phyloP scores from a whole-genome alignment of 1,284 basidiomycete species.

The Violaceomyces palustris region DNA sequence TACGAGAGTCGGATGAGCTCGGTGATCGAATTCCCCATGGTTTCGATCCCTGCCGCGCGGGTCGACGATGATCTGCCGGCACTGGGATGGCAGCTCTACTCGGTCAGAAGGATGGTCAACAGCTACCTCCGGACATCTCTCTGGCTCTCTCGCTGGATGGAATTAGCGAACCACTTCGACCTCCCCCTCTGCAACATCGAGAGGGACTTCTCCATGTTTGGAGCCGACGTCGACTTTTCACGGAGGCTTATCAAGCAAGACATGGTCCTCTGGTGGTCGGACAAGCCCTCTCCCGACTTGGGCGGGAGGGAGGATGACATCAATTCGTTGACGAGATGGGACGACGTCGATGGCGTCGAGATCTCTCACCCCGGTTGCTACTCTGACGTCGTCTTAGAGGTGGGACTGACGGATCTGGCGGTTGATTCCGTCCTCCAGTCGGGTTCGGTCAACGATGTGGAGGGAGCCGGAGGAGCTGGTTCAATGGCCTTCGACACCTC shows the following conservation, averaged over 20 bases:
- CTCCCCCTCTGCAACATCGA: constrained; percentile 85
- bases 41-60: constrained; percentile 75
- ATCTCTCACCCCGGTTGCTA: constrained; percentile 82
- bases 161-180: constrained; percentile 84
- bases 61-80: constrained; percentile 62
- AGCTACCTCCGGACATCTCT: constrained; percentile 73
- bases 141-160: constrained; percentile 76
- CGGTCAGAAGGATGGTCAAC: constrained; percentile 66
- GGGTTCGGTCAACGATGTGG: constrained; percentile 88
- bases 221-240: constrained; percentile 87
- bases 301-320: constrained; percentile 88
- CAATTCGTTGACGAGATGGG: constrained; percentile 55
- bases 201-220: constrained; percentile 76
- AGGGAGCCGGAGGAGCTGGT: constrained; percentile 65
- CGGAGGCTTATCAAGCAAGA: constrained; percentile 80
- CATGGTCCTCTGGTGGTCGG: constrained; percentile 93
- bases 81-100: constrained; percentile 59
- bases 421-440: constrained; percentile 93
- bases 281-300: constrained; percentile 71
- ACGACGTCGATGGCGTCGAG: constrained; percentile 69
- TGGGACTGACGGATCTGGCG: constrained; percentile 84
- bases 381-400: constrained; percentile 85
- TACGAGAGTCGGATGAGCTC: constrained; percentile 73
- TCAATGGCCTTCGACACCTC: constrained; percentile 83
- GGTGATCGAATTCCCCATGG: constrained; percentile 71